Conservation (phyloP, 148 eudicot species). For the Rhododendron vialii region DNA sequence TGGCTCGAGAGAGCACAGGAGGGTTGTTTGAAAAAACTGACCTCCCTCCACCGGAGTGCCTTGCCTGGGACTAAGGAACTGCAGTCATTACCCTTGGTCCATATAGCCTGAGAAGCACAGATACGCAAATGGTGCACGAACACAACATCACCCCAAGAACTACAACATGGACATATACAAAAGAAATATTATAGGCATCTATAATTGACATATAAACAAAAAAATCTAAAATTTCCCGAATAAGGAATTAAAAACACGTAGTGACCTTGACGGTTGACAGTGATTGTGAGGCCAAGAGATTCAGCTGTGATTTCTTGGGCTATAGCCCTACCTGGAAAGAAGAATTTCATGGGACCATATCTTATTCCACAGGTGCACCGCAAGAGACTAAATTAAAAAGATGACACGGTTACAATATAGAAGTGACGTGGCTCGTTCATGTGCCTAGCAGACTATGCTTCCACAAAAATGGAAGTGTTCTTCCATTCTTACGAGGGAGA, state of each 20-base stretch:
- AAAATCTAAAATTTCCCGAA: neutral
- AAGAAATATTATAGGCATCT: neutral
- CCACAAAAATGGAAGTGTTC: neutral
- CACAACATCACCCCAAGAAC: neutral
- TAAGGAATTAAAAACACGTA: neutral
- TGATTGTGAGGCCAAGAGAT: neutral
- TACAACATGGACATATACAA: neutral
- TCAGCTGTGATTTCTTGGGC: neutral
- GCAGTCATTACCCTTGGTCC: neutral
- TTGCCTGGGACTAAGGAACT: neutral
- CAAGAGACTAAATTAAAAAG: too few relatives aligned
- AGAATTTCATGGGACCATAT: neutral
- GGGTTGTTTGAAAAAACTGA: neutral
- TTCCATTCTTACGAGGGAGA: neutral
- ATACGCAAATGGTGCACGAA: neutral
- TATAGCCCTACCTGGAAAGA: too few relatives aligned
- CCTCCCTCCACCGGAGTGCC: neutral
- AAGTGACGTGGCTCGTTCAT: neutral
- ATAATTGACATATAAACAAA: neutral
- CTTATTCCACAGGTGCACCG: neutral
- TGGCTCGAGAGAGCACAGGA: neutral
- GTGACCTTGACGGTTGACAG: neutral
- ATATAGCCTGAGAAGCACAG: neutral
- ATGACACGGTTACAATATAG: neutral
- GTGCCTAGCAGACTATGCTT: neutral